Base-by-base conservation (phyloP, 192 early-diverging fungal genomes). In the Podochytrium sp. region DNA sequence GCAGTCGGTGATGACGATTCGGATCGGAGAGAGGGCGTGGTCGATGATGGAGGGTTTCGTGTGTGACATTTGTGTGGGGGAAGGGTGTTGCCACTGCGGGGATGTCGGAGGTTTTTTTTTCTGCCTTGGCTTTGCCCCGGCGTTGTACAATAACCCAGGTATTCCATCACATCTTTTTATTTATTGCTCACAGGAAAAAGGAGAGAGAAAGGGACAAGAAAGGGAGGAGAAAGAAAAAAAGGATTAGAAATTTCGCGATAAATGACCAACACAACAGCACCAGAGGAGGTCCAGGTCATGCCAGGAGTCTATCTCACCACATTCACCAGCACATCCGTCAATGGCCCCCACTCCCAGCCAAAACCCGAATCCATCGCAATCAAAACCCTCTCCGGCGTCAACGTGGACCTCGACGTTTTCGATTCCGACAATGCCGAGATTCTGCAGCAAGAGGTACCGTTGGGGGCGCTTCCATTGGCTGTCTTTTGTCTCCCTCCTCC, bases 1-100 rank as follows among this genome's bases (percentile, higher is more conserved):
- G 39, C 74, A 75, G 64, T 75, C 74, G 16, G 74, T 75, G 27
- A 75, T 75, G 7, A 75, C 43, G 51, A 75, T 34, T 10, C 74
- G 74, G 16, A 75, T 18, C 14, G 56, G 53, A 5, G 29, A n/a
- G 3, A 4, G 23, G 5, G 49, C 32, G 55, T 57, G 52, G 25
- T 71, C 69, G 23, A 71, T 71, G 34, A 71, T 18, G 10, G 37
- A 37, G 51, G 52, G 66, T 65, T 65, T 65, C 3, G 63, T 10
- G 10, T 40, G 43, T 7, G 43, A 47, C 43, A 47, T 47, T 47
- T 47, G n/a, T n/a, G n/a, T n/a, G n/a, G n/a, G n/a, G n/a, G n/a
- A n/a, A n/a, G n/a, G n/a, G n/a, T n/a, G n/a, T n/a, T n/a, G n/a
- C n/a, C n/a, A n/a, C n/a, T n/a, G n/a, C n/a, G n/a, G n/a, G n/a